Evolutionary conservation across 2,329 filamentous ascomycete genomes (phyloP).

Genomic region (Diaporthe velutina): DNA sequence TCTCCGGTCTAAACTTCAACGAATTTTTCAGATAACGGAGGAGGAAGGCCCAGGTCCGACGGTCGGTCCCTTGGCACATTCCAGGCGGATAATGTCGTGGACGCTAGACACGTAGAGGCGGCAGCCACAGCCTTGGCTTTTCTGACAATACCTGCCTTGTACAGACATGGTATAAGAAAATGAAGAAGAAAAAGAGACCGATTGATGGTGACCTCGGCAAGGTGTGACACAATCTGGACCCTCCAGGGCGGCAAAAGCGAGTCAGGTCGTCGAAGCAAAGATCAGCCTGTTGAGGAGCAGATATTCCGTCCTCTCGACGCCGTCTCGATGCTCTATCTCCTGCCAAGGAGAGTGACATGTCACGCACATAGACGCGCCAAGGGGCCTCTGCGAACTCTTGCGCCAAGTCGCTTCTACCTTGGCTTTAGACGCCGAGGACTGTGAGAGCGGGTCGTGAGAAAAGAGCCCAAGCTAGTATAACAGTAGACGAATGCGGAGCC

Average conservation of each 20-base stretch:
- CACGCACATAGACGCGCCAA: conserved; percentile 18
- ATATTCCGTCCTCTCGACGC: neutral
- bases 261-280: neutral
- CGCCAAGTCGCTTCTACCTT: conserved; percentile 2
- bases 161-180: no score
- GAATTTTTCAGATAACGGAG: neutral
- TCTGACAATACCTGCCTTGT: neutral
- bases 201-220: conserved; percentile 1
- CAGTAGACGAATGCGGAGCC: neutral
- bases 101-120: conserved; percentile 23
- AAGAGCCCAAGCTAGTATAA: neutral
- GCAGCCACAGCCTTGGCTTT: conserved; percentile 21
- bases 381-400: neutral
- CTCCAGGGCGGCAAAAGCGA: neutral
- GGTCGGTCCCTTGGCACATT: conserved; percentile 17
- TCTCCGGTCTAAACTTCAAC: neutral
- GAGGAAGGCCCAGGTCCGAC: neutral
- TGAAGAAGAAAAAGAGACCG: neutral
- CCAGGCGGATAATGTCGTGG: conserved; percentile 17
- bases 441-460: neutral
- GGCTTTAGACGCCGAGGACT: conserved; percentile 3
- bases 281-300: neutral
- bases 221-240: neutral
- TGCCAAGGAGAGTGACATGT: neutral
- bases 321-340: neutral